Conservation (phyloP, 2,329 filamentous ascomycete species). For the Monosporascus ibericus region DNA sequence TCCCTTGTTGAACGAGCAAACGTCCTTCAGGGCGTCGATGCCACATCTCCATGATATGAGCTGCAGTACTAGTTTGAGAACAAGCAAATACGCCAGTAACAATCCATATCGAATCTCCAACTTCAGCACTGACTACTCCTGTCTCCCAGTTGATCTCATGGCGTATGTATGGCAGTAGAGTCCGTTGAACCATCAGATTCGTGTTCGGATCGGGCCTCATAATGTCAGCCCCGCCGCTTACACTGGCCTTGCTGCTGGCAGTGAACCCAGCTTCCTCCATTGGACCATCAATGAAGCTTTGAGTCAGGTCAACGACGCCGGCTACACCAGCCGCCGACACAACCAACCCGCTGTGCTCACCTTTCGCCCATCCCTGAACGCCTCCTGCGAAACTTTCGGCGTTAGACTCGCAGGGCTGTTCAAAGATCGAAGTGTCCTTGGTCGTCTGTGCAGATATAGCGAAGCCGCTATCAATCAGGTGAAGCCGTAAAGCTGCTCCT, state of each 20-base stretch:
- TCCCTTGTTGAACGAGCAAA: too few species aligned
- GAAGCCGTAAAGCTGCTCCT: not conserved
- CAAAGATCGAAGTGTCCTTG: not conserved
- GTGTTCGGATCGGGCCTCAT: slow-evolving; percentile 3
- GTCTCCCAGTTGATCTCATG: not conserved
- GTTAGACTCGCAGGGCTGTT: not conserved
- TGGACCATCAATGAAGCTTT: not conserved
- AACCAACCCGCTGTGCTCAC: not conserved
- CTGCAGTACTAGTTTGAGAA: too few species aligned
- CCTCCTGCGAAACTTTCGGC: not conserved
- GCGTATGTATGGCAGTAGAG: not conserved
- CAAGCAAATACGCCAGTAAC: too few species aligned
- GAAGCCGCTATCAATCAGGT: slow-evolving; percentile 1
- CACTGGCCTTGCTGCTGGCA: not conserved
- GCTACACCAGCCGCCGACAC: slow-evolving; percentile 1
- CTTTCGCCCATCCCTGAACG: not conserved
- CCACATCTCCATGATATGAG: too few species aligned
- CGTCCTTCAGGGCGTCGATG: too few species aligned
- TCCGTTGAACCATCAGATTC: slow-evolving; percentile 1
- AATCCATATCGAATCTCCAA: too few species aligned
- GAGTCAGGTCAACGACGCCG: not conserved
- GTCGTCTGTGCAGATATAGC: not conserved
- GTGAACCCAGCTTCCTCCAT: not conserved
- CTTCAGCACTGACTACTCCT: not conserved
- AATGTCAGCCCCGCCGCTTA: not conserved